Evolutionary conservation across 306 rosid genomes (phyloP).

Genomic region (Rubus parviflorus): DNA sequence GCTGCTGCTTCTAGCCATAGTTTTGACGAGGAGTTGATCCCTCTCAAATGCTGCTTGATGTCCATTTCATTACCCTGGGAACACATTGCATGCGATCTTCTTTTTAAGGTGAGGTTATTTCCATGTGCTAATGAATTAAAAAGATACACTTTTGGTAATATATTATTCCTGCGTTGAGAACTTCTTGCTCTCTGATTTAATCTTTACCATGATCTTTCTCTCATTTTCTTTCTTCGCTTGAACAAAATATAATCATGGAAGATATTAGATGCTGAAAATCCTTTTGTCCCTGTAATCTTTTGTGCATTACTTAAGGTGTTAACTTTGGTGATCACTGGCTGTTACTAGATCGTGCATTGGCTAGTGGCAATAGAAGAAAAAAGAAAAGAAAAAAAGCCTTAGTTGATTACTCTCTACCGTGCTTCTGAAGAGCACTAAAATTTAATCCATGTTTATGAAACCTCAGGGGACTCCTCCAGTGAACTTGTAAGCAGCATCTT

Average conservation of each 20-base stretch:
- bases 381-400: not conserved
- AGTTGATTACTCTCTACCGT: conserved; percentile 7
- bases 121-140: conserved; percentile 15
- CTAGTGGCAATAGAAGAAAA: too few species aligned
- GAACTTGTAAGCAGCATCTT: conserved; percentile 52
- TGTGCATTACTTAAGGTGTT: not conserved
- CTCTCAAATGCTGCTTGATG: conserved; percentile 95
- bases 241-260: not conserved
- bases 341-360: not conserved
- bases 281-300: not conserved
- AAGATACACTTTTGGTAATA: not conserved
- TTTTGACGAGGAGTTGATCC: conserved; percentile 73
- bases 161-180: conserved; percentile 11
- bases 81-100: conserved; percentile 83
- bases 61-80: conserved; percentile 98
- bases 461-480: conserved; percentile 87
- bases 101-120: conserved; percentile 73
- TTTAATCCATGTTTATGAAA: conserved; percentile 10
- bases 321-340: not conserved
- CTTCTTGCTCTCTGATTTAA: not conserved
- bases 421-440: conserved; percentile 23
- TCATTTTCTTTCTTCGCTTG: not conserved
- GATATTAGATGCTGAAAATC: not conserved
- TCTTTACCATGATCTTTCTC: not conserved
- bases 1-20: conserved; percentile 67